phyloP scores from a whole-genome alignment of 2,329 filamentous ascomycete species.

The Neofusicoccum cordaticola region DNA sequence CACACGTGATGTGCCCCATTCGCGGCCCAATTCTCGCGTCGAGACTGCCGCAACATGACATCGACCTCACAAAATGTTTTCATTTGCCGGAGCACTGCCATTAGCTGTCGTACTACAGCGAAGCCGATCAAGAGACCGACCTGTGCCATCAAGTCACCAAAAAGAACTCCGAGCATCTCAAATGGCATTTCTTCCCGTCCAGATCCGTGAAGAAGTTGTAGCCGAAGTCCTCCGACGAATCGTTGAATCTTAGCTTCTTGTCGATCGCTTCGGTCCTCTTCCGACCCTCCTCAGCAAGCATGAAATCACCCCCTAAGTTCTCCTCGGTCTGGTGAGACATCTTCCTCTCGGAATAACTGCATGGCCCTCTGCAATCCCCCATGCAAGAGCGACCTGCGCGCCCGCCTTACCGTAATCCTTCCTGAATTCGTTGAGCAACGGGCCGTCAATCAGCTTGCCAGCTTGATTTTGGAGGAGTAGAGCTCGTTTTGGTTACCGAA shows the following conservation, averaged over 20 bases:
- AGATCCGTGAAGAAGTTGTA: conserved; percentile 59
- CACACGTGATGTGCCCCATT: background rate
- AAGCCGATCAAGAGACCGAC: too few relatives aligned
- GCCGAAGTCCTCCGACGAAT: conserved; percentile 55
- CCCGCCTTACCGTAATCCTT: conserved; percentile 69
- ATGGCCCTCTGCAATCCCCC: conserved; percentile 78
- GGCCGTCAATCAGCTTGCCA: conserved; percentile 60
- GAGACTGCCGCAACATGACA: too few relatives aligned
- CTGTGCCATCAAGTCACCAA: too few relatives aligned
- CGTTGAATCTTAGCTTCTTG: conserved; percentile 62
- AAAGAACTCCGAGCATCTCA: too few relatives aligned
- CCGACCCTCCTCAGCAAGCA: conserved; percentile 57
- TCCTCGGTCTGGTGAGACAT: conserved; percentile 27
- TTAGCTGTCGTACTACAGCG: too few relatives aligned
- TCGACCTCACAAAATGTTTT: too few relatives aligned
- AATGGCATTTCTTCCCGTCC: conserved; percentile 51
- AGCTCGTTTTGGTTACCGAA: conserved; percentile 66
- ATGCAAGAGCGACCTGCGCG: conserved; percentile 81
- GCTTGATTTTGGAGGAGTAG: conserved; percentile 68
- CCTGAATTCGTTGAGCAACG: conserved; percentile 67
- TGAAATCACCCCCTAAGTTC: conserved; percentile 52
- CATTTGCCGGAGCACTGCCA: too few relatives aligned
- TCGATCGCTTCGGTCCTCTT: conserved; percentile 47
- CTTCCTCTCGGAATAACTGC: conserved; percentile 71
- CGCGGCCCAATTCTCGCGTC: too few relatives aligned